These are phyloP conservation scores for Lanmaoa pseudosensibilis DNA, from an alignment of 768 basidiomycete genomes.

Conservation along the genomic window DNA sequence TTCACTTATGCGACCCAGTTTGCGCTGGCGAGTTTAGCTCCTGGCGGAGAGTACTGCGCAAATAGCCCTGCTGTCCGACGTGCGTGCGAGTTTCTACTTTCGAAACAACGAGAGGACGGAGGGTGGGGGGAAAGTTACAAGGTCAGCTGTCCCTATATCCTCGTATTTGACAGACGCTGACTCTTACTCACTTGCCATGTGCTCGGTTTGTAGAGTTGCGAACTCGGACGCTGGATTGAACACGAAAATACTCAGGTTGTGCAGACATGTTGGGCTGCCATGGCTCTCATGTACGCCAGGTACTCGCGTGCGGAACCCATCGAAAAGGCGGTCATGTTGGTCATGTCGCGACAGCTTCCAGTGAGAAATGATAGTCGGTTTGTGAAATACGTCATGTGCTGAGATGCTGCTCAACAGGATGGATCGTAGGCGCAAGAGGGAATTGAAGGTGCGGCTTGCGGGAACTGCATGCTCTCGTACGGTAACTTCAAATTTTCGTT, in stretches of 20 bases:
- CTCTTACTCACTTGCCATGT: neutral
- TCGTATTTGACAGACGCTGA: neutral
- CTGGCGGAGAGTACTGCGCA: too few relatives aligned
- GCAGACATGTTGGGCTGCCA: too few relatives aligned
- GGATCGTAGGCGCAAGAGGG: slow-evolving; percentile 97
- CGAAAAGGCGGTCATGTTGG: slow-evolving; percentile 71
- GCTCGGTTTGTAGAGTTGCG: slow-evolving; percentile 67
- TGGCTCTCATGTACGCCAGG: too few relatives aligned
- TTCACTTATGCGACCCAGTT: too few relatives aligned
- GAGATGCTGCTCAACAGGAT: too few relatives aligned
- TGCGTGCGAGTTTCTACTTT: slow-evolving; percentile 80
- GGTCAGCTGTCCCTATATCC: slow-evolving; percentile 43
- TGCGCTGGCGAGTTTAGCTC: too few relatives aligned
- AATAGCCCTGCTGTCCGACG: too few relatives aligned
- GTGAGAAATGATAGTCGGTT: slow-evolving; percentile 42
- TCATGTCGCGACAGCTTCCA: slow-evolving; percentile 85
- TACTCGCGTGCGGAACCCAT: slow-evolving; percentile 84
- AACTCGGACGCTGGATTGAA: slow-evolving; percentile 71
- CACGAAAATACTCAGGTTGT: too few relatives aligned
- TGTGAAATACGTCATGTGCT: neutral
- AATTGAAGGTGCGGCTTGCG: slow-evolving; percentile 90
- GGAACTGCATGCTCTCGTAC: slow-evolving; percentile 81
- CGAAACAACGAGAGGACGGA: slow-evolving; percentile 85
- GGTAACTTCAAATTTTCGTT: slow-evolving; percentile 97
- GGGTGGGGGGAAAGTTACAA: slow-evolving; percentile 99